These are phyloP conservation scores for Penicillium corylophilum DNA, from an alignment of 2,329 filamentous ascomycete species.

Conservation along the genomic window DNA sequence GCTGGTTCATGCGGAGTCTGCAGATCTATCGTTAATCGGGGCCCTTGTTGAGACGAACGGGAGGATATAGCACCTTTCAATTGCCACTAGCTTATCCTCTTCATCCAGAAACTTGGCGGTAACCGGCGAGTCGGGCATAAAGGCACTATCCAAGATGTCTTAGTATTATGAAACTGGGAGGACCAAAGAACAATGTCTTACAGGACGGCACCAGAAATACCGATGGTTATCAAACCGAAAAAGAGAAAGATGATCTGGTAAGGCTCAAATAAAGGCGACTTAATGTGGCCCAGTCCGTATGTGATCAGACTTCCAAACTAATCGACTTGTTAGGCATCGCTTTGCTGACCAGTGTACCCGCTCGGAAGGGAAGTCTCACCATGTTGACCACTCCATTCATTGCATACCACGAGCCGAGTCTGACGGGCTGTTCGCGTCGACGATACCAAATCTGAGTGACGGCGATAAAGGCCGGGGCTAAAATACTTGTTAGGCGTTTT, in stretches of 20 bases:
- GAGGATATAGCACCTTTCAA: slow-evolving; percentile 48
- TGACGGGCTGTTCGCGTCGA: slow-evolving; percentile 52
- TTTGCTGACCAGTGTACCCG: background rate
- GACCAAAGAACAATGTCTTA: slow-evolving; percentile 8
- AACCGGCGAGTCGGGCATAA: slow-evolving; percentile 65
- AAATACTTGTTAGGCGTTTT: background rate
- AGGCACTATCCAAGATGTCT: slow-evolving; percentile 27
- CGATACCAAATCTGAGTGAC: slow-evolving; percentile 59
- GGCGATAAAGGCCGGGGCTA: slow-evolving; percentile 52
- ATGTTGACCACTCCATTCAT: slow-evolving; percentile 58
- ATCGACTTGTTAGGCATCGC: background rate
- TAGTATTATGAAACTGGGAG: background rate
- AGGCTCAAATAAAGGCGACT: slow-evolving; percentile 43
- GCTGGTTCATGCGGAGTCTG: slow-evolving; percentile 52
- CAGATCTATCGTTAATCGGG: background rate
- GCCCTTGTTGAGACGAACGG: background rate
- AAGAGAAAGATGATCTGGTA: slow-evolving; percentile 50
- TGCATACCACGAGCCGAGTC: slow-evolving; percentile 54
- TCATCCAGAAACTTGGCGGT: slow-evolving; percentile 57
- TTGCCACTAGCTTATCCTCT: slow-evolving; percentile 58
- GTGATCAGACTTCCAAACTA: slow-evolving; percentile 54
- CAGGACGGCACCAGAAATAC: slow-evolving; percentile 53
- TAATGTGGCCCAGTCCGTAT: slow-evolving; percentile 53
- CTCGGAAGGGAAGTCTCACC: slow-evolving; percentile 27
- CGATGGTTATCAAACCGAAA: slow-evolving; percentile 51